These are phyloP conservation scores for Penicillium psychrosexuale DNA, from an alignment of 2,329 filamentous ascomycete genomes.

Conservation along the genomic window DNA sequence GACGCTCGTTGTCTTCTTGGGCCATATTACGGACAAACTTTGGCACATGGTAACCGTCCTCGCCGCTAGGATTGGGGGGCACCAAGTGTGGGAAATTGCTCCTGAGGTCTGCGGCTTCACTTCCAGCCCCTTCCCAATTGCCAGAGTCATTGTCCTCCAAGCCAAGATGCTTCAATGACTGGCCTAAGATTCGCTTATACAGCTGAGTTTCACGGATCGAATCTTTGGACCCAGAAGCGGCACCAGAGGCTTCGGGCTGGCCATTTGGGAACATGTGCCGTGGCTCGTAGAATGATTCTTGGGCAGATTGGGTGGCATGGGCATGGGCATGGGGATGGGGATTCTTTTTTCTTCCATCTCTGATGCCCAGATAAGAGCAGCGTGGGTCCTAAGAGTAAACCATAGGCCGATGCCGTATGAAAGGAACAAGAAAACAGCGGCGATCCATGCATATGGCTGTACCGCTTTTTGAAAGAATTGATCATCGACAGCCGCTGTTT, in stretches of 20 bases:
- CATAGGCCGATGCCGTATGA: slow-evolving; percentile 91
- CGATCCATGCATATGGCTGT: slow-evolving; percentile 87
- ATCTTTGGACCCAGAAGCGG: slow-evolving; percentile 51
- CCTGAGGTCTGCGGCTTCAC: slow-evolving; percentile 21
- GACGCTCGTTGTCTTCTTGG: slow-evolving; percentile 73
- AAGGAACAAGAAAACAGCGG: slow-evolving; percentile 78
- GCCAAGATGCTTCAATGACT: slow-evolving; percentile 82
- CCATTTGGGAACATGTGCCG: slow-evolving; percentile 32
- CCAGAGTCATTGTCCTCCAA: slow-evolving; percentile 56
- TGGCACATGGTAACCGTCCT: slow-evolving; percentile 34
- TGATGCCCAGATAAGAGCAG: slow-evolving; percentile 92
- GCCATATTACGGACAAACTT: slow-evolving; percentile 63
- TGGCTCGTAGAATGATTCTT: slow-evolving; percentile 36
- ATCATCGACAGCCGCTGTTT: slow-evolving; percentile 78
- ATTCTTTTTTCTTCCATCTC: slow-evolving; percentile 72
- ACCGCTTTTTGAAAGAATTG: slow-evolving; percentile 88
- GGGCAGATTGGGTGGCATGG: slow-evolving; percentile 14
- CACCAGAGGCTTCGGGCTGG: slow-evolving; percentile 28
- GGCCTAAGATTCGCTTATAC: slow-evolving; percentile 89
- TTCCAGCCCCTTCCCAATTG: slow-evolving; percentile 29
- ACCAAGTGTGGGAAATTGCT: slow-evolving; percentile 65
- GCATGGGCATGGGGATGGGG: slow-evolving; percentile 11
- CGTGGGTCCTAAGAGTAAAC: slow-evolving; percentile 94
- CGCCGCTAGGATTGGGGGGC: slow-evolving; percentile 61
- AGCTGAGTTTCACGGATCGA: slow-evolving; percentile 84